phyloP scores from a whole-genome alignment of 257 asterid species.

The Catharanthus roseus region DNA sequence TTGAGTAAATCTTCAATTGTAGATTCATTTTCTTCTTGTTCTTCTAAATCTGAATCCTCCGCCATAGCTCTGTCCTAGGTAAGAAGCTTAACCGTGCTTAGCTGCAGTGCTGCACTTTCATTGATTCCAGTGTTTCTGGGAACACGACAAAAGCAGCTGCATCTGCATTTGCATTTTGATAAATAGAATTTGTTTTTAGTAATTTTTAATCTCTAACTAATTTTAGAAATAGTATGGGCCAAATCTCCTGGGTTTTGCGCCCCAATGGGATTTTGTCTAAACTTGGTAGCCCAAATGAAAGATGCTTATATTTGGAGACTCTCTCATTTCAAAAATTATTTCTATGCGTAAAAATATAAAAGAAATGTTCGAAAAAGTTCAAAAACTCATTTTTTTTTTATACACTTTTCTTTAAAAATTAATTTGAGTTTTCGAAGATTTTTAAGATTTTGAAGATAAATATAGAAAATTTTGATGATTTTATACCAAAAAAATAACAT shows the following conservation, averaged over 20 bases:
- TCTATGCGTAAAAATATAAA: too few relatives aligned
- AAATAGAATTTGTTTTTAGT: too few relatives aligned
- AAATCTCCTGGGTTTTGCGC: background rate
- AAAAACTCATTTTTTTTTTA: too few relatives aligned
- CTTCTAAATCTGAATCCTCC: conserved; percentile 13
- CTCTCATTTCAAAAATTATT: too few relatives aligned
- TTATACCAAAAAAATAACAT: too few relatives aligned
- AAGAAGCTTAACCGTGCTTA: background rate
- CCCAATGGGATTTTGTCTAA: background rate
- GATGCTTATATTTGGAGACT: background rate
- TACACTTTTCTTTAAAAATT: too few relatives aligned
- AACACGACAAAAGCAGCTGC: background rate
- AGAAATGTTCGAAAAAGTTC: too few relatives aligned
- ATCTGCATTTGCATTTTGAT: background rate
- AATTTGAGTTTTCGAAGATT: too few relatives aligned
- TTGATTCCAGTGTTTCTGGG: background rate
- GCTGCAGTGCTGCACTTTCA: background rate
- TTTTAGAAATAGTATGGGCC: background rate
- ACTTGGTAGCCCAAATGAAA: background rate
- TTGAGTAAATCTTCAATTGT: background rate
- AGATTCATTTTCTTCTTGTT: background rate
- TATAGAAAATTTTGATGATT: too few relatives aligned
- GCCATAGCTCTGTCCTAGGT: background rate
- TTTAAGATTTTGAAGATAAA: too few relatives aligned
- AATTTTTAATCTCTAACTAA: too few relatives aligned